Evolutionary conservation across 1,284 basidiomycete species (phyloP).

Genomic region (Irpex lacteus): DNA sequence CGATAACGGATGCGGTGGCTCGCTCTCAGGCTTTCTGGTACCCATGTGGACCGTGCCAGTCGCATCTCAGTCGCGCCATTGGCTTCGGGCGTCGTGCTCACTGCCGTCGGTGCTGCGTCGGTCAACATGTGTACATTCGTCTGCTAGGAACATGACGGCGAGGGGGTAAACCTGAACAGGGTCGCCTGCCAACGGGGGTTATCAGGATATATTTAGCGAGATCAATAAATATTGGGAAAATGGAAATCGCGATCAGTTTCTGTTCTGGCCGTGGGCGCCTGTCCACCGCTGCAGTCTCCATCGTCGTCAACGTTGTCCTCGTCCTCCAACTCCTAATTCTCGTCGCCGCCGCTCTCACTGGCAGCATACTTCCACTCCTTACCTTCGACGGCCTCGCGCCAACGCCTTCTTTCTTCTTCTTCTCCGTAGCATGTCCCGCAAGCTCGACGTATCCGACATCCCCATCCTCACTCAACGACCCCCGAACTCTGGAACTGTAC

Average conservation of each 20-base stretch:
- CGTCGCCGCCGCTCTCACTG: constrained; percentile 13
- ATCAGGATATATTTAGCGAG: neutral
- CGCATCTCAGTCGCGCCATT: neutral
- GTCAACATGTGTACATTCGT: neutral
- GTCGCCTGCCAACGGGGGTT: neutral
- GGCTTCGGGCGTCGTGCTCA: neutral
- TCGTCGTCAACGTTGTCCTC: constrained; percentile 19
- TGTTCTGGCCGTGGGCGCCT: neutral
- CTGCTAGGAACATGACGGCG: neutral
- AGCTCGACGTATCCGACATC: constrained; percentile 51
- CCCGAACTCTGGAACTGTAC: constrained; percentile 56
- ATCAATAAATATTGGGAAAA: neutral
- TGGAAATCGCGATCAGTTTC: neutral
- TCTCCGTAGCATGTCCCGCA: constrained; percentile 18
- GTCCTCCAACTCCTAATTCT: constrained; percentile 8
- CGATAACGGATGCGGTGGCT: neutral
- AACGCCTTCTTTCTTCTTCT: constrained; percentile 15
- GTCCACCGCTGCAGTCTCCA: constrained; percentile 13
- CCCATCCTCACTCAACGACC: constrained; percentile 66
- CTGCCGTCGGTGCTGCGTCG: neutral
- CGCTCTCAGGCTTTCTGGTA: neutral
- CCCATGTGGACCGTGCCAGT: neutral
- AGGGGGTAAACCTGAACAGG: neutral
- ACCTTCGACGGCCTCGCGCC: constrained; percentile 17
- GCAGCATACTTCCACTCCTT: constrained; percentile 16